Evolutionary conservation across 2,329 filamentous ascomycete species (phyloP), one percentile per base, ranked within the genome.

Genomic region (Reticulascus tulasneorum): DNA sequence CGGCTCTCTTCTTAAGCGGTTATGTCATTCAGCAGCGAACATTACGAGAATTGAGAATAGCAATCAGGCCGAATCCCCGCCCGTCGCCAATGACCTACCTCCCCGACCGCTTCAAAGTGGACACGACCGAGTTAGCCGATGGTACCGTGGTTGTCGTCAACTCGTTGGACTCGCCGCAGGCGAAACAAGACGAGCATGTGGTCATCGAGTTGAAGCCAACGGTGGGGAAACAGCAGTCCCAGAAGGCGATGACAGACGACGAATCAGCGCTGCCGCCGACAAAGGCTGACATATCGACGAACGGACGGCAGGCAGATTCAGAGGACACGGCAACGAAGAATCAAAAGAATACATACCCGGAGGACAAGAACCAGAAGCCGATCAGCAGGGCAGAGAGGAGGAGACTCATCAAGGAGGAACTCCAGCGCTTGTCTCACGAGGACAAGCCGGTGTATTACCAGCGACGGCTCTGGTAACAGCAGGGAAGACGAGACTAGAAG

Each of bases 21-120:
- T 95, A 94, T 59, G 76, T 82, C 4, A 74, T 95, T 35, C 90
- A 96, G 54, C 90, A 96, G 60, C 79, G 87, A 50, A 93, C 88
- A 1, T 77, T 95, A 5, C 77, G 75, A 44, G 82, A 83, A 49
- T 73, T 96, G 21, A 85, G 91, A 51, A 68, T 72, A 37, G 85
- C 85, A 13, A 82, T 95, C 51, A 74, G 73, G 47, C 73, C 70
- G 33, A 55, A 70, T 45, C 59, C 67, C 53, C 63, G 54, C 8
- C 64, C 69, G 6, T 65, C 64, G 2, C 69, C 71, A 6, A 66
- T 69, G 40, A 62, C 69, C 28, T 69, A 71, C 51, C 56, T 76
- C 2, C 73, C 73, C 0, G 71, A 75, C 39, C 63, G 64, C 17
- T 74, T 76, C 52, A 62, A 63, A 38, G 53, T 63, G 20, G 55